Percentiles rank a stretch among this genome's conserved stretches.
phyloP scores from a whole-genome alignment of 352 stramenopile species.

The Elongisporangium anandrum region DNA sequence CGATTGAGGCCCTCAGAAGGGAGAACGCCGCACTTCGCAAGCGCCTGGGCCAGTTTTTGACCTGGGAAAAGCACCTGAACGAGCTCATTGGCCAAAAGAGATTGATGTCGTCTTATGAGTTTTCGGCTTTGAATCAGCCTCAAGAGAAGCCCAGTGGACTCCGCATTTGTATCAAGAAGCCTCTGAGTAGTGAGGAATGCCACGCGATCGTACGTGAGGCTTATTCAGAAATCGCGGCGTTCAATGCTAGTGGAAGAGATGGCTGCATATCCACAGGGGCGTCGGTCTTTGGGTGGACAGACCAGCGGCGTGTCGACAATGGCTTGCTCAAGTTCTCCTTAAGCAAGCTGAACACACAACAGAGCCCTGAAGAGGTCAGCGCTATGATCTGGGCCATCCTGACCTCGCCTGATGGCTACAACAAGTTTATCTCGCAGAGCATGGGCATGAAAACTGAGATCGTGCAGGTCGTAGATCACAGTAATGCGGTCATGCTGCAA shows the following conservation, averaged over 20 bases:
- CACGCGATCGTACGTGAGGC: constrained; percentile 25
- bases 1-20: constrained; percentile 9
- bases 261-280: constrained; percentile 16
- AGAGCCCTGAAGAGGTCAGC: constrained; percentile 10
- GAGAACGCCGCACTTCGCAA: constrained; percentile 4
- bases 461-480: constrained; percentile 24
- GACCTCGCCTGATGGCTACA: constrained; percentile 13
- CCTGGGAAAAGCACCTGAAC: not conserved
- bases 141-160: not conserved
- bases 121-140: not conserved
- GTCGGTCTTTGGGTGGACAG: constrained; percentile 22
- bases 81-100: not conserved
- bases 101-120: not conserved
- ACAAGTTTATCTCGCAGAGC: constrained; percentile 21
- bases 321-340: constrained; percentile 28
- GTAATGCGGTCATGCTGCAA: constrained; percentile 35
- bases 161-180: constrained; percentile 9
- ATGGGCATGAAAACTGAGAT: constrained; percentile 30
- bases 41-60: not conserved
- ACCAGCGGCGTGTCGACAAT: constrained; percentile 25
- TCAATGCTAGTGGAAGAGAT: constrained; percentile 10
- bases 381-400: constrained; percentile 19
- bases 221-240: constrained; percentile 23
- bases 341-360: constrained; percentile 16
- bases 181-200: constrained; percentile 33